A percentile compares a stretch with the other conserved stretches of the same genome.
phyloP scores from a whole-genome alignment of 352 stramenopile species.

The Phytophthora tubulina region DNA sequence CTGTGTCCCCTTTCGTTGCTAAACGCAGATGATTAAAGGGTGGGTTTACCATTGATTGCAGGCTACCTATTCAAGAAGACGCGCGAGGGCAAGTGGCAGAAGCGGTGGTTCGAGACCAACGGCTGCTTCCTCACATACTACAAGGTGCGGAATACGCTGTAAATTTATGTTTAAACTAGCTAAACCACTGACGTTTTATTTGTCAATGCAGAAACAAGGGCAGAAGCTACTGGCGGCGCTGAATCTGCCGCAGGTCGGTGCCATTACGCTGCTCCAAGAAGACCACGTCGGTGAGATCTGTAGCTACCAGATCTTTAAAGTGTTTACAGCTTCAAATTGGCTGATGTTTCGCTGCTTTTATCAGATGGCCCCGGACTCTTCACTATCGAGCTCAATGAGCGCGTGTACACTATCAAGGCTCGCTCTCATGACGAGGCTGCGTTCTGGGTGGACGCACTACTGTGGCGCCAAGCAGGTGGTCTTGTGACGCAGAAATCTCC shows the following conservation, averaged over 20 bases:
- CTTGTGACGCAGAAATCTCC: conserved; percentile 85
- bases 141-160: conserved; percentile 80
- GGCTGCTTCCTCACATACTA: conserved; percentile 99
- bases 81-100: conserved; percentile 96
- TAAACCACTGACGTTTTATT: conserved; percentile 7
- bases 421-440: conserved; percentile 85
- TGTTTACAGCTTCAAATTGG: background rate
- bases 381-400: conserved; percentile 91
- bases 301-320: background rate
- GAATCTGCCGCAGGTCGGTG: conserved; percentile 93
- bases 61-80: conserved; percentile 96
- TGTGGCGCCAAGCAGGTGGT: conserved; percentile 85
- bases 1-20: background rate
- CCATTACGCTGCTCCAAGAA: conserved; percentile 78
- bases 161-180: background rate
- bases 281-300: conserved; percentile 61
- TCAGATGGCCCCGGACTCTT: conserved; percentile 87
- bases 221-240: conserved; percentile 95
- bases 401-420: conserved; percentile 93
- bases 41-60: conserved; percentile 27
- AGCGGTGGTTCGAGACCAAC: conserved; percentile 99
- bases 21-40: conserved; percentile 9
- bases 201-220: conserved; percentile 77
- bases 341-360: conserved; percentile 26
- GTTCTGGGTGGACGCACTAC: conserved; percentile 89